Conservation (phyloP, 768 basidiomycete genomes). For the Aureoboletus auriporus region DNA sequence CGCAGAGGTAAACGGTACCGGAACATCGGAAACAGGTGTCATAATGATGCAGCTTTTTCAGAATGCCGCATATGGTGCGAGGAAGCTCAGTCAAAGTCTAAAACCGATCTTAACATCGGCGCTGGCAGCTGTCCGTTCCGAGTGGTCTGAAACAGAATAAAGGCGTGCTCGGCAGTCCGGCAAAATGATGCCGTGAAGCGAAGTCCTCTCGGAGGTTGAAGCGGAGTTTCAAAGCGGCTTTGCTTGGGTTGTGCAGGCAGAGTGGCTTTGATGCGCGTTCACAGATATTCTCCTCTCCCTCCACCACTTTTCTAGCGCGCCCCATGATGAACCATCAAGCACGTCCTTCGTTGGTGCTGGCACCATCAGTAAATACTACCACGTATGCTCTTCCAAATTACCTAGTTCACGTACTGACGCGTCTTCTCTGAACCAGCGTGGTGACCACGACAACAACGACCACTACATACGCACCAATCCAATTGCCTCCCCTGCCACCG, state of each 20-base stretch:
- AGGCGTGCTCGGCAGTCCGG: conserved; percentile 17
- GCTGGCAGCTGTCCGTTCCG: too few species aligned
- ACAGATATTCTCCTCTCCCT: conserved; percentile 19
- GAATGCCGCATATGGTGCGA: too few species aligned
- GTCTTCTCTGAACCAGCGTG: conserved; percentile 47
- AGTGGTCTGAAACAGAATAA: conserved; percentile 8
- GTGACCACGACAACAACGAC: conserved; percentile 91
- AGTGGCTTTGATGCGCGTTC: conserved; percentile 33
- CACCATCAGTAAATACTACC: conserved; percentile 82
- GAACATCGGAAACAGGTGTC: too few species aligned
- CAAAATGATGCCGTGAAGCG: conserved; percentile 15
- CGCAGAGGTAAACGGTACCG: too few species aligned
- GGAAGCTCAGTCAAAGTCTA: too few species aligned
- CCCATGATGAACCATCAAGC: conserved; percentile 53
- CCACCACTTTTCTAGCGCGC: conserved; percentile 28
- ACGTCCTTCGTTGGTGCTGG: conserved; percentile 67
- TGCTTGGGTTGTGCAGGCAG: conserved; percentile 29
- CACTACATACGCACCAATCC: conserved; percentile 86
- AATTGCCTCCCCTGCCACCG: conserved; percentile 67
- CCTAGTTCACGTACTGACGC: conserved; percentile 16
- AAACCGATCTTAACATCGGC: too few species aligned
- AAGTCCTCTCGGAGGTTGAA: conserved; percentile 15
- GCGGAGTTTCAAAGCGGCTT: conserved; percentile 23
- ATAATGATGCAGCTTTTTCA: too few species aligned
- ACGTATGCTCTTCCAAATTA: conserved; percentile 49